phyloP scores from a whole-genome alignment of 495 filamentous ascomycete genomes.

The Daldinia concentrica region DNA sequence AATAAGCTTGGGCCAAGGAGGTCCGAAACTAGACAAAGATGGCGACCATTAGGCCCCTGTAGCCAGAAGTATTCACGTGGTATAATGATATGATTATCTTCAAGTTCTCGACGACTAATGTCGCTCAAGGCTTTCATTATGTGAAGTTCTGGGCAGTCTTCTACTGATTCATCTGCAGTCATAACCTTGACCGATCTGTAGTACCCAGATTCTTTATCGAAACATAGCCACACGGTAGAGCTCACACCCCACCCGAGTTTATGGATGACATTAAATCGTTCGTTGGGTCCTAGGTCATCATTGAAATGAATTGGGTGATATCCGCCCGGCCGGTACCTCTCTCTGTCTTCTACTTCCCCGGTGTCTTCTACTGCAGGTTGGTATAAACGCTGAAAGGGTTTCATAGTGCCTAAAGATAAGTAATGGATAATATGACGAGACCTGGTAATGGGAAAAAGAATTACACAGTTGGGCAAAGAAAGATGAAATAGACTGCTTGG shows the following conservation, averaged over 20 bases:
- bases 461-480: background rate
- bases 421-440: background rate
- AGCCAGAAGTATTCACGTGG: conserved; percentile 47
- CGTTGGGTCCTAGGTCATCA: conserved; percentile 45
- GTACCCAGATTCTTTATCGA: conserved; percentile 43
- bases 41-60: conserved; percentile 51
- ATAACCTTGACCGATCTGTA: conserved; percentile 39
- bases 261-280: conserved; percentile 58
- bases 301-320: conserved; percentile 61
- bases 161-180: conserved; percentile 11
- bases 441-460: no score
- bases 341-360: conserved; percentile 9
- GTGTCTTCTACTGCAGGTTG: conserved; percentile 2
- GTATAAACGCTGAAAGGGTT: conserved; percentile 1
- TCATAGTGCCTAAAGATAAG: background rate
- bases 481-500: background rate
- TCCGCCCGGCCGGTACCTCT: conserved; percentile 44
- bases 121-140: conserved; percentile 19
- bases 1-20: conserved; percentile 23
- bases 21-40: conserved; percentile 48
- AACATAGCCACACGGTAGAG: conserved; percentile 65
- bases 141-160: conserved; percentile 30
- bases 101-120: background rate
- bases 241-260: conserved; percentile 63
- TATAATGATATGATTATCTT: conserved; percentile 23